Evolutionary conservation across 352 stramenopile species (phyloP).

Genomic region (Globisporangium irregulare): DNA sequence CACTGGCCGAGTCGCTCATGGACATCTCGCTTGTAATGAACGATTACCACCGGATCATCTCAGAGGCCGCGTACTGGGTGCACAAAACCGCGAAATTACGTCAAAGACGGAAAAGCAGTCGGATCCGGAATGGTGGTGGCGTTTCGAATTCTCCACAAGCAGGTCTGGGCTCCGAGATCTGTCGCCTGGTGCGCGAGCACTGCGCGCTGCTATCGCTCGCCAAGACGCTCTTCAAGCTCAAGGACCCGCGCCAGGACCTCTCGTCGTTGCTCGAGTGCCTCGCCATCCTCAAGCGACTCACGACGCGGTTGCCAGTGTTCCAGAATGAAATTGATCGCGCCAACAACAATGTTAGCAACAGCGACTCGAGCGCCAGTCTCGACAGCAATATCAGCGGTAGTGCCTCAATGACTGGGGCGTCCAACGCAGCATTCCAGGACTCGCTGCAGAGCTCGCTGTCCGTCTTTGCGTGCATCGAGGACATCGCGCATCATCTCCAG

Average conservation of each 20-base stretch:
- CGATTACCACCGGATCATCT: conserved; percentile 64
- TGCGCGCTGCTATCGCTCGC: conserved; percentile 49
- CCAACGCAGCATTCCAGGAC: conserved; percentile 17
- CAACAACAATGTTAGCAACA: conserved; percentile 10
- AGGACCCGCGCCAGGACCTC: conserved; percentile 48
- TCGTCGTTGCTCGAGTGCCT: conserved; percentile 49
- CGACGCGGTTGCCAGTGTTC: conserved; percentile 30
- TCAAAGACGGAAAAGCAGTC: neutral
- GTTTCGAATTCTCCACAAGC: neutral
- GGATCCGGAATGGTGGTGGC: neutral
- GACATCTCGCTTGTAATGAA: conserved; percentile 79
- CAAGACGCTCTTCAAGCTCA: conserved; percentile 45
- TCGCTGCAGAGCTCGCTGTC: conserved; percentile 29
- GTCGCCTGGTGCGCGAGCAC: conserved; percentile 48
- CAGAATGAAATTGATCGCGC: neutral
- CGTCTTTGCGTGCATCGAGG: conserved; percentile 45
- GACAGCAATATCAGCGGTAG: conserved; percentile 10
- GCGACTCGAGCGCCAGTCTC: conserved; percentile 21
- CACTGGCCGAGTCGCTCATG: conserved; percentile 53
- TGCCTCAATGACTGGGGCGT: conserved; percentile 9
- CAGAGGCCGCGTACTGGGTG: conserved; percentile 46
- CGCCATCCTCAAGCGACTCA: conserved; percentile 43
- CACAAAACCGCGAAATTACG: conserved; percentile 31
- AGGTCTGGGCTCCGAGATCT: conserved; percentile 49
- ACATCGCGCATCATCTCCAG: conserved; percentile 52